phyloP scores from a whole-genome alignment of 1,139 yeast species.

The Citeromyces hawaiiensis region DNA sequence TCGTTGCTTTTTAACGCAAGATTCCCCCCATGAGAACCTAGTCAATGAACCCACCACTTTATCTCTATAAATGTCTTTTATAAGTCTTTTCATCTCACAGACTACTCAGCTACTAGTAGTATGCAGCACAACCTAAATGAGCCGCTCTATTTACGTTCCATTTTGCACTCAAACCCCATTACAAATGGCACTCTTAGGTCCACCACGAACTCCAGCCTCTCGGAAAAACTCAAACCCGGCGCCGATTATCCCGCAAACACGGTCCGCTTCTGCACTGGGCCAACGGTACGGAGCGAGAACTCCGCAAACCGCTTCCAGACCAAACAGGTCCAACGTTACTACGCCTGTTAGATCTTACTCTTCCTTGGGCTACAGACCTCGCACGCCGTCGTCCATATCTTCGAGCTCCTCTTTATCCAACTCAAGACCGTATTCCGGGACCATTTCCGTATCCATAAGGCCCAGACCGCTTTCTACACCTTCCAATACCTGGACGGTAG shows the following conservation, averaged over 20 bases:
- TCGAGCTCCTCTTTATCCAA: neutral
- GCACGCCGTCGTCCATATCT: slow-evolving; percentile 4
- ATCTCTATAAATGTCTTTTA: too few relatives aligned
- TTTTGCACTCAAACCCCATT: neutral
- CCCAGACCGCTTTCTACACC: slow-evolving; percentile 31
- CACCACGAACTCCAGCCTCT: neutral
- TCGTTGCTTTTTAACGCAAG: too few relatives aligned
- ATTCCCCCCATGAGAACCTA: too few relatives aligned
- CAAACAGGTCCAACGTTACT: neutral
- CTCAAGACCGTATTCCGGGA: slow-evolving; percentile 24
- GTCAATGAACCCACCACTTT: too few relatives aligned
- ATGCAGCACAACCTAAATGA: too few relatives aligned
- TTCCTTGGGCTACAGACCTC: slow-evolving; percentile 6
- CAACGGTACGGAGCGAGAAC: slow-evolving; percentile 1
- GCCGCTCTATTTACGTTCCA: too few relatives aligned
- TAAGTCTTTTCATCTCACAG: too few relatives aligned
- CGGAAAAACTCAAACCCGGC: neutral
- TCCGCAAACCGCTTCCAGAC: neutral
- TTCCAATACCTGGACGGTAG: slow-evolving; percentile 27
- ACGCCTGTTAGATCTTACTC: slow-evolving; percentile 7
- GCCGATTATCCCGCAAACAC: neutral
- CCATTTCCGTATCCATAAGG: slow-evolving; percentile 36
- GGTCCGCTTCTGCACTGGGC: neutral
- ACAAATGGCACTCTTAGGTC: neutral
- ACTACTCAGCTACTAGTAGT: too few relatives aligned